These are phyloP conservation scores for Ambrosia artemisiifolia DNA, from an alignment of 129 eudicot species.

Conservation along the genomic window DNA sequence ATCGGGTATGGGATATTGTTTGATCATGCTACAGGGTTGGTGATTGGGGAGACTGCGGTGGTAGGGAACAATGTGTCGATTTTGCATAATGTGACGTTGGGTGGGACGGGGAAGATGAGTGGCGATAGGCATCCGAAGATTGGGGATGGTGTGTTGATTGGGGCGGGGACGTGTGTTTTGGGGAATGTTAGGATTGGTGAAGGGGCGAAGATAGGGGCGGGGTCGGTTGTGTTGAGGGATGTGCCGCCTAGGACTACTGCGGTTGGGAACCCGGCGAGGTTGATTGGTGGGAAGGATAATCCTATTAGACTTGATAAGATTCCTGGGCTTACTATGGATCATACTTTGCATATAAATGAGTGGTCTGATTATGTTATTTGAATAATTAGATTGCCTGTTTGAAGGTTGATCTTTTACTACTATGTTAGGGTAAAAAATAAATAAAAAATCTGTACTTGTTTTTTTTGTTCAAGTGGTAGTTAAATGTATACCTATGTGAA, in stretches of 20 bases:
- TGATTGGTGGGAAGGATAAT: slow-evolving; percentile 33
- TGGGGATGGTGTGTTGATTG: slow-evolving; percentile 71
- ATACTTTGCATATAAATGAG: slow-evolving; percentile 67
- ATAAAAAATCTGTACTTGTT: too few relatives aligned
- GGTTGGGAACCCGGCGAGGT: slow-evolving; percentile 66
- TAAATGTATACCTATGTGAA: slow-evolving; percentile 6
- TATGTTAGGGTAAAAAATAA: too few relatives aligned
- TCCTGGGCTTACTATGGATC: slow-evolving; percentile 95
- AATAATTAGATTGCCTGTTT: slow-evolving; percentile 1
- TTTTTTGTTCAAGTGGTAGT: neutral
- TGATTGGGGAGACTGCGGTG: slow-evolving; percentile 61
- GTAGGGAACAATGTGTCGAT: slow-evolving; percentile 56
- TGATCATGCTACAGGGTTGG: slow-evolving; percentile 77
- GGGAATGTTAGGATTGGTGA: slow-evolving; percentile 55
- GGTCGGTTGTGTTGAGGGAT: slow-evolving; percentile 52
- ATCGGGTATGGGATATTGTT: slow-evolving; percentile 54
- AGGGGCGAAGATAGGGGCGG: slow-evolving; percentile 67
- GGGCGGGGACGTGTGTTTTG: slow-evolving; percentile 61
- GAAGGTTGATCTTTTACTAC: neutral
- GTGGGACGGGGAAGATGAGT: slow-evolving; percentile 55
- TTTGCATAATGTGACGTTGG: slow-evolving; percentile 63
- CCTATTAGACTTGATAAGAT: slow-evolving; percentile 70
- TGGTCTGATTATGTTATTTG: slow-evolving; percentile 85
- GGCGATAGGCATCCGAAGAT: slow-evolving; percentile 69
- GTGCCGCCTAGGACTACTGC: slow-evolving; percentile 55